Conservation (phyloP, 257 asterid genomes). For the Rhazya stricta region DNA sequence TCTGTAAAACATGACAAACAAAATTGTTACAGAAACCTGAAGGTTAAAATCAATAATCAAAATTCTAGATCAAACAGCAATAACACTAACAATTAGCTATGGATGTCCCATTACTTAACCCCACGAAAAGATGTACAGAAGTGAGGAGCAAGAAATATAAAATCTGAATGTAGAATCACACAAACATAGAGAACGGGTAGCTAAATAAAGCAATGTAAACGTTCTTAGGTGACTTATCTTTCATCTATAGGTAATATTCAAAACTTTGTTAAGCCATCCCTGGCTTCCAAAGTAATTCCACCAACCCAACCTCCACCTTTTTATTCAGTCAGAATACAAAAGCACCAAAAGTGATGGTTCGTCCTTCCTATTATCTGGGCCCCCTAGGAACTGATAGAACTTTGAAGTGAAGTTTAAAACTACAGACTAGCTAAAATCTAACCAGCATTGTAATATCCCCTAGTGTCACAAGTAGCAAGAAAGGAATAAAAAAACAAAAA, state of each 20-base stretch:
- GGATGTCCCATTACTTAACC: background rate
- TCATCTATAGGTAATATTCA: background rate
- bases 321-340: background rate
- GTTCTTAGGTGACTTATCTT: background rate
- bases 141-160: background rate
- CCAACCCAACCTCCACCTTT: background rate
- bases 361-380: background rate
- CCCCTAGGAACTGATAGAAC: background rate
- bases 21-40: background rate
- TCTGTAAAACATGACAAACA: background rate
- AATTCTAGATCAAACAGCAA: background rate
- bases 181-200: background rate
- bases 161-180: background rate
- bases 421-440: background rate
- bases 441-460: background rate
- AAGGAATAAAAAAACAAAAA: background rate
- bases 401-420: background rate
- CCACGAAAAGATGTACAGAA: background rate
- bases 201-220: background rate
- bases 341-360: background rate
- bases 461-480: background rate
- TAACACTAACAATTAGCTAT: background rate
- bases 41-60: background rate
- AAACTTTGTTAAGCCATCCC: background rate
- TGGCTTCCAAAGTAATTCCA: background rate